Conservation (phyloP, 2,329 filamentous ascomycete species). For the Ophiostoma sp. region DNA sequence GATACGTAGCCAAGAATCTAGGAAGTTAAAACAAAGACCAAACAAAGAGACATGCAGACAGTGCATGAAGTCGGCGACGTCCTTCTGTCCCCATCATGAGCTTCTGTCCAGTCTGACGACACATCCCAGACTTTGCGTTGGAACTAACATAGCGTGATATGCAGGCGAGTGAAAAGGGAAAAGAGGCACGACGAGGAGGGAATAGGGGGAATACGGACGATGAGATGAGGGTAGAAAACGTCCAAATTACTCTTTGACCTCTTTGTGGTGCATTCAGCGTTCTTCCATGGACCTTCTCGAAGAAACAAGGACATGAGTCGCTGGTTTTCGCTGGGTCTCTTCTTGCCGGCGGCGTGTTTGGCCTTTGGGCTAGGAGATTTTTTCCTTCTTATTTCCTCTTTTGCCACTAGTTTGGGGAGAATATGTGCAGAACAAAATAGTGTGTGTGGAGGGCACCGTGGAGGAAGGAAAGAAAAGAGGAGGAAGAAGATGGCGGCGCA, state of each 20-base stretch:
- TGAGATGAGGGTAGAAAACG: not conserved
- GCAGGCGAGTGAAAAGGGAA: slow-evolving; percentile 12
- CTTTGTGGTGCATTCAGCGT: not conserved
- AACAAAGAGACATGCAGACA: not conserved
- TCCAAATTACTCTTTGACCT: not conserved
- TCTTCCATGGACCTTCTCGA: slow-evolving; percentile 29
- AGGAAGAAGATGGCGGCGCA: not conserved
- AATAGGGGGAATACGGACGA: not conserved
- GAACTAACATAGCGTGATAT: slow-evolving; percentile 4
- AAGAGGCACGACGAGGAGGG: slow-evolving; percentile 9
- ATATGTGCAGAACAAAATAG: too few species aligned
- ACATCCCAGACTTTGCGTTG: not conserved
- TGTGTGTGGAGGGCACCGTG: not conserved
- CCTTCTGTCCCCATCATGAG: not conserved
- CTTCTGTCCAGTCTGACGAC: not conserved
- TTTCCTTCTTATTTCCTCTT: not conserved
- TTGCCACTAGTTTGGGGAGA: not conserved
- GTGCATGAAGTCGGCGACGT: not conserved
- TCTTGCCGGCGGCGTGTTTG: not conserved
- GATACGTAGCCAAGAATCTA: not conserved
- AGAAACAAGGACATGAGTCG: not conserved
- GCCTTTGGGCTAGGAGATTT: not conserved
- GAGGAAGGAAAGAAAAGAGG: not conserved
- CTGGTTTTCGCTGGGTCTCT: not conserved
- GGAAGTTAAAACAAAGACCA: not conserved